These are phyloP conservation scores for Anisogramma anomala DNA, from an alignment of 2,329 filamentous ascomycete genomes.

Conservation along the genomic window DNA sequence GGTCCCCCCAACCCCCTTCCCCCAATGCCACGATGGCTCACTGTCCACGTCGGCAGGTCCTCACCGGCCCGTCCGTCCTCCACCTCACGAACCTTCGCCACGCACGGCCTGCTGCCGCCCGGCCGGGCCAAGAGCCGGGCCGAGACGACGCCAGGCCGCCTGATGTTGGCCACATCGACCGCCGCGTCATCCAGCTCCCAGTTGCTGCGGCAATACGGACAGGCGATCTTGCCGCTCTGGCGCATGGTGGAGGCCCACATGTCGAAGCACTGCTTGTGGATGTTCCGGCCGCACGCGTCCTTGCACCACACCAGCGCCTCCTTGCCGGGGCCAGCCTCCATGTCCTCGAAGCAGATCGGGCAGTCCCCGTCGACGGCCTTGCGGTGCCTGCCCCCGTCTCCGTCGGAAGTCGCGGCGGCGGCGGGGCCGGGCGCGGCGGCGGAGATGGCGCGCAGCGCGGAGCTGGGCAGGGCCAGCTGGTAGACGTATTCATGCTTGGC, in stretches of 20 bases:
- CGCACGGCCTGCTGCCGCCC: slow-evolving; percentile 41
- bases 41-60: too few species aligned
- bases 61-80: slow-evolving; percentile 18
- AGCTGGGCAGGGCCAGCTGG: slow-evolving; percentile 47
- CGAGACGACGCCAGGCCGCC: slow-evolving; percentile 40
- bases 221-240: slow-evolving; percentile 35
- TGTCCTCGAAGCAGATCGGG: slow-evolving; percentile 44
- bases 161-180: slow-evolving; percentile 30
- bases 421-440: slow-evolving; percentile 39
- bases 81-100: slow-evolving; percentile 22
- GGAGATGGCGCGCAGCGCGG: slow-evolving; percentile 50
- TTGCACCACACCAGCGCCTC: slow-evolving; percentile 38
- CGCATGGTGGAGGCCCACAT: slow-evolving; percentile 41
- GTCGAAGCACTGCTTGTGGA: slow-evolving; percentile 41
- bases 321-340: slow-evolving; percentile 24
- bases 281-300: slow-evolving; percentile 42
- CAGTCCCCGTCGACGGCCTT: slow-evolving; percentile 43
- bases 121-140: slow-evolving; percentile 35
- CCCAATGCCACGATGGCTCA: too few species aligned
- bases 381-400: slow-evolving; percentile 24
- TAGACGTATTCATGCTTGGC: slow-evolving; percentile 46
- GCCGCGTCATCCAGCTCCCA: slow-evolving; percentile 39
- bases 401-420: slow-evolving; percentile 16
- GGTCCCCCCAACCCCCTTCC: too few species aligned
- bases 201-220: slow-evolving; percentile 47